These are phyloP conservation scores for Boletus calvinii DNA, from an alignment of 1,284 basidiomycete species.

Conservation along the genomic window DNA sequence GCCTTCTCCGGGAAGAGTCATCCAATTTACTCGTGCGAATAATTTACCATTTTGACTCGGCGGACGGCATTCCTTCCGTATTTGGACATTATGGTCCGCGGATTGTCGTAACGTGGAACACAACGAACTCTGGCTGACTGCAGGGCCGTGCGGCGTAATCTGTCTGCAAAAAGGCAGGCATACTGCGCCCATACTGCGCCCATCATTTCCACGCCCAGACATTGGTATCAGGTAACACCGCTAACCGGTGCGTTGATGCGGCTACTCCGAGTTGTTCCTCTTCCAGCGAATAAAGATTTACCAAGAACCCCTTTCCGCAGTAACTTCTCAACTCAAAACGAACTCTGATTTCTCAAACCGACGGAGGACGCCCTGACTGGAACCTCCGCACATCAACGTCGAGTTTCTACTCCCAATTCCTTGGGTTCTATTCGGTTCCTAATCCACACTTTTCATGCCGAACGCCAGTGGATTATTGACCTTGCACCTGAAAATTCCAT, in stretches of 20 bases:
- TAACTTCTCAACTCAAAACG: conserved; percentile 2
- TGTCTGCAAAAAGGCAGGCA: background rate
- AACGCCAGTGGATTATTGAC: background rate
- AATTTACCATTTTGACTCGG: background rate
- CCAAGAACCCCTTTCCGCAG: background rate
- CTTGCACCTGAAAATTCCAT: background rate
- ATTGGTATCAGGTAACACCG: no score
- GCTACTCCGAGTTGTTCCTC: background rate
- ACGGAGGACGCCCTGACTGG: no score
- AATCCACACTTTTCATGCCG: background rate
- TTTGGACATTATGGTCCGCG: background rate
- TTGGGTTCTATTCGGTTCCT: background rate
- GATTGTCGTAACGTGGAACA: no score
- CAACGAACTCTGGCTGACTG: no score
- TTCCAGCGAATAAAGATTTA: conserved; percentile 1
- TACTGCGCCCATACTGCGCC: background rate
- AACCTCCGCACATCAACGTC: background rate
- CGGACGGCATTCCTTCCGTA: conserved; percentile 6
- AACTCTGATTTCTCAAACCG: background rate
- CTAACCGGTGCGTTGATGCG: no score
- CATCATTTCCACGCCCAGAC: background rate
- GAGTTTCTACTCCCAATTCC: background rate
- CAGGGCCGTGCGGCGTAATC: background rate
- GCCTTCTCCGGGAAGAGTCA: conserved; percentile 7
- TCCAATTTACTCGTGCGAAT: conserved; percentile 24